Base-by-base conservation (phyloP, 257 asterid genomes). In the Ballota nigra region DNA sequence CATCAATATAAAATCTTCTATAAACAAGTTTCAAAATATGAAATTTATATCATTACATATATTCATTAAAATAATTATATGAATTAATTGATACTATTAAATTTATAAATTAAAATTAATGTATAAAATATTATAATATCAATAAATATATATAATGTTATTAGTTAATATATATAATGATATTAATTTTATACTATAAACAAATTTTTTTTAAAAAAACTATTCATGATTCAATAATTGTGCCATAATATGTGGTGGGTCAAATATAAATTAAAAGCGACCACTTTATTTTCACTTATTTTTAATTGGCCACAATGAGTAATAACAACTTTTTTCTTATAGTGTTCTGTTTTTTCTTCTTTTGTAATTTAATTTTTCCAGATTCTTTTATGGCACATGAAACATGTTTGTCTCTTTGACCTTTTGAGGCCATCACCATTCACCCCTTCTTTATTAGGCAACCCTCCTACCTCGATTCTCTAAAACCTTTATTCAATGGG, bases 361-460 rank as follows among this genome's bases (percentile, higher is more conserved):
- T 55, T 40, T 62, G 3, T 10, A 8, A 8, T 60, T 33, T 29
- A 38, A 2, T 26, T 63, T 10, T 69, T 45, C 26, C 57, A 73
- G 75, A 71, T 58, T 74, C 24, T 43, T 77, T 60, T 34, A 45
- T 68, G 77, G 70, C 89, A 86, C 81, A 74, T 82, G 89, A 75
- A 78, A 82, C 82, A 81, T 77, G 83, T 76, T 62, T 57, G 38
- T 55, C 19, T 55, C 68, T 71, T 75, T 72, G 78, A 59, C 67
- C 43, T 55, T 56, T 53, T 28, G 10, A 55, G 79, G 76, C 80
- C 83, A 77, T 73, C 63, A 56, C 15, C n/a, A 34, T 34, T 33
- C 66, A 60, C 49, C 60, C 75, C 45, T 9, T 65, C 67, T 74
- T 78, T 66, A 74, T 63, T 69, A 60, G 81, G 75, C 36, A 65